phyloP scores from a whole-genome alignment of 352 stramenopile species.

The Phytophthora foliorum region DNA sequence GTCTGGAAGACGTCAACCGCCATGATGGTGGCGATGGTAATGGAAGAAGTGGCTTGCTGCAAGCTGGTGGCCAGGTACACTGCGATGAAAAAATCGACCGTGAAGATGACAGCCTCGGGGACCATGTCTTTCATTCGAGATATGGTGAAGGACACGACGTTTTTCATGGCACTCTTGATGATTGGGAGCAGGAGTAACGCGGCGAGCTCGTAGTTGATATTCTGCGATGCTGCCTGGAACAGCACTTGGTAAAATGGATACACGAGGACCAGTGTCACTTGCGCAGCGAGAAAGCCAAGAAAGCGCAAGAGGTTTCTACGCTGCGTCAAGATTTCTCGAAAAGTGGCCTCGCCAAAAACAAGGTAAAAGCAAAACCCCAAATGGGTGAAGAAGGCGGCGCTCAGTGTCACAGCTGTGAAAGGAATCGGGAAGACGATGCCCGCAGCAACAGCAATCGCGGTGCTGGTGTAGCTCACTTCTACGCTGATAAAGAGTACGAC shows the following conservation, averaged over 20 bases:
- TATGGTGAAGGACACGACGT: constrained; percentile 18
- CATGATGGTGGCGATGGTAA: constrained; percentile 13
- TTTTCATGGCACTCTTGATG: constrained; percentile 25
- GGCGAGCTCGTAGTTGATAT: background rate
- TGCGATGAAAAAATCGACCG: constrained; percentile 34
- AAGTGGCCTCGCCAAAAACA: background rate
- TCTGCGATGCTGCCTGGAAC: background rate
- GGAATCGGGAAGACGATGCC: constrained; percentile 21
- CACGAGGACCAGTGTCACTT: constrained; percentile 13
- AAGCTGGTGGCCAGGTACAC: constrained; percentile 28
- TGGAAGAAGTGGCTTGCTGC: constrained; percentile 15
- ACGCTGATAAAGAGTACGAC: constrained; percentile 8
- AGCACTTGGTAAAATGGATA: constrained; percentile 28
- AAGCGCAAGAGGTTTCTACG: constrained; percentile 7
- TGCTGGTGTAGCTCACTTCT: background rate
- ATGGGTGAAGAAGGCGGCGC: background rate
- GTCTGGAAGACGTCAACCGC: constrained; percentile 6
- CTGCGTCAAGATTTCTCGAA: constrained; percentile 3
- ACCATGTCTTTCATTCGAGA: constrained; percentile 27
- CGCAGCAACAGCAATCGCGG: constrained; percentile 13
- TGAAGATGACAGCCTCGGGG: constrained; percentile 24
- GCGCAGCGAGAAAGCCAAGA: constrained; percentile 16
- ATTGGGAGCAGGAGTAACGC: constrained; percentile 16
- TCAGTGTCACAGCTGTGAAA: constrained; percentile 22
- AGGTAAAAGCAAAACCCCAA: constrained; percentile 1